A percentile compares a stretch with the other conserved stretches of the same genome.
Evolutionary conservation across 495 filamentous ascomycete genomes (phyloP).

Genomic region (Penicillium antarcticum): DNA sequence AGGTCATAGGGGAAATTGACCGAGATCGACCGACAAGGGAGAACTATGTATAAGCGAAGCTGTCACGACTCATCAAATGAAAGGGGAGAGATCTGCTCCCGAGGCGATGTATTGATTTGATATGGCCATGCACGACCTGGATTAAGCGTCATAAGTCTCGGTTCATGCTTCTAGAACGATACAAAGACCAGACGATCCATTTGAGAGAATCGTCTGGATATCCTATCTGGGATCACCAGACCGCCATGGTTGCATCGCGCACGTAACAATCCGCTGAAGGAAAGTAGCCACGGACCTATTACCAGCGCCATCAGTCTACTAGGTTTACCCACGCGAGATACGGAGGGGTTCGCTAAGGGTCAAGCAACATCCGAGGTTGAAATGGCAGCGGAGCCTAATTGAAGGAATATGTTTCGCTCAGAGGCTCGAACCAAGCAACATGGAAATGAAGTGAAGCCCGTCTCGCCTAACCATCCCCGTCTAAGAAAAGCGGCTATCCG

Average conservation of each 20-base stretch:
- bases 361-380: conserved; percentile 1
- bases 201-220: not conserved
- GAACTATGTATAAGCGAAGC: not conserved
- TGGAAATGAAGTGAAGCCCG: conserved; percentile 11
- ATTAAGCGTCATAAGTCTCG: conserved; percentile 1
- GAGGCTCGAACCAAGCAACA: not conserved
- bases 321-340: conserved; percentile 25
- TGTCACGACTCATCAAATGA: not conserved
- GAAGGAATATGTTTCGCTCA: not conserved
- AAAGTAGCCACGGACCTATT: conserved; percentile 10
- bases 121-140: not conserved
- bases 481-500: conserved; percentile 34
- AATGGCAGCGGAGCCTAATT: not conserved
- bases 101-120: not conserved
- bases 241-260: conserved; percentile 10
- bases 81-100: not conserved
- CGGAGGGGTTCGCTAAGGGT: not conserved
- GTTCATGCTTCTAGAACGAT: conserved; percentile 7
- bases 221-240: conserved; percentile 12
- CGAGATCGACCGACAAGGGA: not conserved
- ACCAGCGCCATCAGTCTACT: conserved; percentile 7
- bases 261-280: conserved; percentile 8
- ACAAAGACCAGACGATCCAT: not conserved
- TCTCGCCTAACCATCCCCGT: conserved; percentile 45
- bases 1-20: not conserved